Evolutionary conservation across 257 asterid genomes (phyloP), one percentile per base, ranked within the genome.

Genomic region (Solanum commersonii): DNA sequence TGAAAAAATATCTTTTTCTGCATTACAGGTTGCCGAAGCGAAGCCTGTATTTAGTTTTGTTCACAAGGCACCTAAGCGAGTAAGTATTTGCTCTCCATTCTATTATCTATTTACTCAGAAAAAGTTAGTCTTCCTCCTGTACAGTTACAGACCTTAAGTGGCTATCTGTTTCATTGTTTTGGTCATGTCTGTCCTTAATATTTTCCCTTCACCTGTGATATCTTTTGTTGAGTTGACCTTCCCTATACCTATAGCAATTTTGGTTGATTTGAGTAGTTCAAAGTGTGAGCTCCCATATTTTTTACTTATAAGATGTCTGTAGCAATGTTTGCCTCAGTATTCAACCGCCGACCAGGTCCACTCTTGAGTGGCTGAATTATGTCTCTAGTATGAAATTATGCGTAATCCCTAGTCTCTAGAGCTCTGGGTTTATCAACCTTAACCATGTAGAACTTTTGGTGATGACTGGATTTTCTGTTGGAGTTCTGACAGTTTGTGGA

Each of bases 1-100:
- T 52, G 27, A 42, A 79, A 81, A 52, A 18, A 14, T 52, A n/a
- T 88, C 82, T 87, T 33, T 84, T 84, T 90, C 86, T 88, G 31
- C 86, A 29, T 86, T 70, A 87, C 93, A 96, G 99, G 94, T 96
- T 87, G 89, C 77, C 84, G 98, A 93, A 85, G 85, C 94, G 44
- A 91, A 90, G 84, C 96, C 94, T 90, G 95, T 92, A 74, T 87
- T 91, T 88, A 93, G 90, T 88, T 94, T 95, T 86, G 84, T 95
- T 76, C 99, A 97, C 52, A 97, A 95, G 96, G 91, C 88, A 29
- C 93, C 98, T 70, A 95, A 94, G 92, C 94, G 86, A 95, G 98
- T 95, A 91, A 35, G 93, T 33, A 29, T 86, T 76, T 91, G 31
- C 76, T 82, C 42, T 82, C 70, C 4, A 31, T 82, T 46, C 67